Conservation (phyloP, 1,139 yeast species). For the Suhomyces atakaporum region DNA sequence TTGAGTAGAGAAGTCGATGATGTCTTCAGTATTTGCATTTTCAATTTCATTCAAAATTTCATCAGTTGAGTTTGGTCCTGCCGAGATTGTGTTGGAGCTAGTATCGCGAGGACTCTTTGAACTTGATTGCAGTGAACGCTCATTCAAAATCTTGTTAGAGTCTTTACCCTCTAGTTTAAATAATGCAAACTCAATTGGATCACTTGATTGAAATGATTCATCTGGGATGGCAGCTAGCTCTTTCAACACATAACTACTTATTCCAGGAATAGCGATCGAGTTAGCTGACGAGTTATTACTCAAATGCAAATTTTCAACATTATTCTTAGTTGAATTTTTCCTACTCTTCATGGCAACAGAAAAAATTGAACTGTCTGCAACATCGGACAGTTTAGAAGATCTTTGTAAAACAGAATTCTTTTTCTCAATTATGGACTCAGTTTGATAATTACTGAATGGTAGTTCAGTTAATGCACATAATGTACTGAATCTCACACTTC, state of each 20-base stretch:
- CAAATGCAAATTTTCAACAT: slow-evolving; percentile 8
- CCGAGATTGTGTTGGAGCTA: slow-evolving; percentile 2
- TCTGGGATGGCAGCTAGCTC: slow-evolving; percentile 83
- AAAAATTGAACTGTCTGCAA: slow-evolving; percentile 41
- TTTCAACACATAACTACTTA: slow-evolving; percentile 61
- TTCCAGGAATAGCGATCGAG: slow-evolving; percentile 60
- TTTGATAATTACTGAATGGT: slow-evolving; percentile 34
- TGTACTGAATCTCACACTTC: slow-evolving; percentile 41
- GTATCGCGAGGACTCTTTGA: slow-evolving; percentile 6
- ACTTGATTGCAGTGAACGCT: neutral
- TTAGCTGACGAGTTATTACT: slow-evolving; percentile 26
- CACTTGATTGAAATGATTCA: slow-evolving; percentile 56
- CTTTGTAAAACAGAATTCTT: slow-evolving; percentile 14
- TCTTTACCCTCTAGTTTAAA: slow-evolving; percentile 74
- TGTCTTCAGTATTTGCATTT: slow-evolving; percentile 41
- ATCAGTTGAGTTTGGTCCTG: slow-evolving; percentile 26
- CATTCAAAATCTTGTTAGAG: slow-evolving; percentile 7
- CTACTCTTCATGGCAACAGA: slow-evolving; percentile 33
- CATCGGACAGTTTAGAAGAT: slow-evolving; percentile 28
- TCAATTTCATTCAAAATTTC: slow-evolving; percentile 45
- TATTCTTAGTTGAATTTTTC: slow-evolving; percentile 21
- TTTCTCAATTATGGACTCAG: slow-evolving; percentile 14
- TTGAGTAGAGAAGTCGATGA: slow-evolving; percentile 27
- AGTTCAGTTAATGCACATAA: slow-evolving; percentile 45
- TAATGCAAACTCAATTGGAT: slow-evolving; percentile 74